These are phyloP conservation scores for Tolypocladium amazonense DNA, from an alignment of 2,329 filamentous ascomycete species.

Conservation along the genomic window DNA sequence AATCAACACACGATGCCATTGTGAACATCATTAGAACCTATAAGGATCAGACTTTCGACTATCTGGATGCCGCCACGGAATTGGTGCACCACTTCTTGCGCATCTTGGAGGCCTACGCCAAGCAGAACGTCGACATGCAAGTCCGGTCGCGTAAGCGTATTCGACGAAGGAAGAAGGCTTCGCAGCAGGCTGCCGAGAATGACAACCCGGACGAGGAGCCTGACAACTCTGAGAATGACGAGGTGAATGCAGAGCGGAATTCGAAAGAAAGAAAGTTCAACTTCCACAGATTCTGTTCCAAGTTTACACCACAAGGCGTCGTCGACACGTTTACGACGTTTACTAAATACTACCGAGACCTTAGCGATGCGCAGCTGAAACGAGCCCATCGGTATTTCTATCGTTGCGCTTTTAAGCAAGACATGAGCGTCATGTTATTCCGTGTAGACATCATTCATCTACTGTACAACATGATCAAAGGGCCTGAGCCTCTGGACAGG, in stretches of 20 bases:
- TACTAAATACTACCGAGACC: slow-evolving; percentile 68
- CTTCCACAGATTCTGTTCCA: slow-evolving; percentile 70
- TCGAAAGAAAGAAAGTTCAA: slow-evolving; percentile 87
- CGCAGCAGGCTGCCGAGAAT: slow-evolving; percentile 21
- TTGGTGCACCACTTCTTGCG: slow-evolving; percentile 84
- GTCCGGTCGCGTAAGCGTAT: slow-evolving; percentile 71
- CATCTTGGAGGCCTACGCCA: slow-evolving; percentile 86
- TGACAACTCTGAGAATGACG: slow-evolving; percentile 63
- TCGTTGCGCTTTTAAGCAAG: slow-evolving; percentile 87
- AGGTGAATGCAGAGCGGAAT: slow-evolving; percentile 56
- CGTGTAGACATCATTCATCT: slow-evolving; percentile 83
- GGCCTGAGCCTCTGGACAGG: slow-evolving; percentile 64
- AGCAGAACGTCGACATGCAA: slow-evolving; percentile 89
- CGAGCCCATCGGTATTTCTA: slow-evolving; percentile 91
- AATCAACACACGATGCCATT: slow-evolving; percentile 82
- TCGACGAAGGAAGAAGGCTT: slow-evolving; percentile 61
- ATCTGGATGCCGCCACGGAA: slow-evolving; percentile 85
- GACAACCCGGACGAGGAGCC: slow-evolving; percentile 40
- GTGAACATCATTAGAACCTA: slow-evolving; percentile 73
- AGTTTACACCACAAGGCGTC: slow-evolving; percentile 74
- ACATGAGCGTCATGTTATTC: slow-evolving; percentile 80
- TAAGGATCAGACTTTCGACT: slow-evolving; percentile 88
- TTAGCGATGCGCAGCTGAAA: slow-evolving; percentile 73
- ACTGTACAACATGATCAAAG: slow-evolving; percentile 86
- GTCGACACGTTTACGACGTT: slow-evolving; percentile 84